phyloP scores from a whole-genome alignment of 73 alveolate genomes.

The Paramecium tetraurelia region DNA sequence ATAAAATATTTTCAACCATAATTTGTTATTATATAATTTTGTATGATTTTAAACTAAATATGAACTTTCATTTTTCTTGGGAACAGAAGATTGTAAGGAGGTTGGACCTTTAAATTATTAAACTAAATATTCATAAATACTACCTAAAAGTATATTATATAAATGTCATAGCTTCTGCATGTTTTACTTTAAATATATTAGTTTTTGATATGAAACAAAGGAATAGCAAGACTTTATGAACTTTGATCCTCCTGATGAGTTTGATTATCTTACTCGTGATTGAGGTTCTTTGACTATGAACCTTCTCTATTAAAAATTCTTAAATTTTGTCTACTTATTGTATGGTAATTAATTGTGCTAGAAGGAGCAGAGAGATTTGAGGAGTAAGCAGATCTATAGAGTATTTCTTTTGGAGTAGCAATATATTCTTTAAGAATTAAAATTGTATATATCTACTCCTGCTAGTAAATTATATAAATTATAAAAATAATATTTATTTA shows the following conservation, averaged over 20 bases:
- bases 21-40: conserved; percentile 64
- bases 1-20: no score
- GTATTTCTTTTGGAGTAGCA: conserved; percentile 82
- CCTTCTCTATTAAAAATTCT: no score
- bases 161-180: conserved; percentile 58
- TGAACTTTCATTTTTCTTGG: conserved; percentile 90
- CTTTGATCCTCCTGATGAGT: conserved; percentile 68
- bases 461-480: not conserved
- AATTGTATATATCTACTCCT: conserved; percentile 88
- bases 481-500: not conserved
- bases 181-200: not conserved
- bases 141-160: not conserved
- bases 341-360: conserved; percentile 77
- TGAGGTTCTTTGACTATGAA: no score
- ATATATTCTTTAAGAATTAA: conserved; percentile 86
- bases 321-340: conserved; percentile 10
- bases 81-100: conserved; percentile 77
- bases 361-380: conserved; percentile 84
- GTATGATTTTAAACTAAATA: conserved; percentile 84
- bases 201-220: not conserved
- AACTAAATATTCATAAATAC: not conserved
- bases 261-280: conserved; percentile 51
- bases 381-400: conserved; percentile 79
- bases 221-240: conserved; percentile 47
- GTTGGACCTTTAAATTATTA: not conserved